A percentile compares a stretch with the other conserved stretches of the same genome.
Evolutionary conservation across 257 asterid genomes (phyloP).

Genomic region (Jasminum sambac): DNA sequence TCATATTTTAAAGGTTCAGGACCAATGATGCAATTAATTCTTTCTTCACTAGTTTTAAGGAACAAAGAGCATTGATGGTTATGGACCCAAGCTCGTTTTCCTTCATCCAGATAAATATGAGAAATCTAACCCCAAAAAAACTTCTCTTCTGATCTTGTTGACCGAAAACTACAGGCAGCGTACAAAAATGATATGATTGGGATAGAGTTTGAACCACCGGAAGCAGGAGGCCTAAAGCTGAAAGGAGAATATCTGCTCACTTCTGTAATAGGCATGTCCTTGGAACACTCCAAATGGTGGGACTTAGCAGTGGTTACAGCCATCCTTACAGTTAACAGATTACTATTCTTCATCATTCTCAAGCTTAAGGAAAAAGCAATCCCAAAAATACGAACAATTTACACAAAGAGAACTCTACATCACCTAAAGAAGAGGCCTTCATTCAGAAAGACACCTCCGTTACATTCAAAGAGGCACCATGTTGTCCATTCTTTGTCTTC

Average conservation of each 20-base stretch:
- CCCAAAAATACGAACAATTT: slow-evolving; percentile 49
- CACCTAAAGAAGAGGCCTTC: slow-evolving; percentile 74
- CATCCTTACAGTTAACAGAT: slow-evolving; percentile 55
- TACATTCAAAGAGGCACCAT: slow-evolving; percentile 59
- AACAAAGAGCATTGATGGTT: no score
- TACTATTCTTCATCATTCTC: slow-evolving; percentile 59
- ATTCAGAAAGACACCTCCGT: slow-evolving; percentile 57
- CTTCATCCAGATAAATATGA: background rate
- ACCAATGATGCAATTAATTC: background rate
- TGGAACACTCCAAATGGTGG: slow-evolving; percentile 87
- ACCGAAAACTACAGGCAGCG: slow-evolving; percentile 55
- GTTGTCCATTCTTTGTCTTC: slow-evolving; percentile 63
- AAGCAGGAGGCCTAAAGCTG: slow-evolving; percentile 49
- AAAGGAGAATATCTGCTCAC: slow-evolving; percentile 61
- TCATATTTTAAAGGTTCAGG: background rate
- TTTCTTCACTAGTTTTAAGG: background rate
- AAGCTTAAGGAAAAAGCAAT: slow-evolving; percentile 74
- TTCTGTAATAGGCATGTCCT: slow-evolving; percentile 52
- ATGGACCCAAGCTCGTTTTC: background rate
- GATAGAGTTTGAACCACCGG: slow-evolving; percentile 51
- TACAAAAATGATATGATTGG: slow-evolving; percentile 91
- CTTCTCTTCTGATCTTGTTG: background rate
- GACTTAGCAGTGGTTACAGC: slow-evolving; percentile 60
- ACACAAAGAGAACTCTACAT: slow-evolving; percentile 50
- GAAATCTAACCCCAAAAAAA: background rate